Base-by-base conservation (phyloP, 1,284 basidiomycete genomes). In the Cystobasidium slooffiae region DNA sequence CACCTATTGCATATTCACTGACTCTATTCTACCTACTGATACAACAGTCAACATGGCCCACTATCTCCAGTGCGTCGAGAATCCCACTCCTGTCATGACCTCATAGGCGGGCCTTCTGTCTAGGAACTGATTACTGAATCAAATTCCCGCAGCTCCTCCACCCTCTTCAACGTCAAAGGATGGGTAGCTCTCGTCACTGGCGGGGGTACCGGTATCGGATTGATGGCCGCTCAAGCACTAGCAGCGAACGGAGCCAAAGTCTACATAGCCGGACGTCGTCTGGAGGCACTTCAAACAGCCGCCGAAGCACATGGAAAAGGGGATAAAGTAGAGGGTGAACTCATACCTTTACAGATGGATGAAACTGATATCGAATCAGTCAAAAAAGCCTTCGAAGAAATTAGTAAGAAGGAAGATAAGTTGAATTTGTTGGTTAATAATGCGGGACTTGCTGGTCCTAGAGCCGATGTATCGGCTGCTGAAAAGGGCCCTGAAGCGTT, bases 161-260 rank as follows among this genome's bases (percentile, higher is more conserved):
- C 72, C 37, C 72, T 74, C 66, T 74, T 74, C 53, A 73, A 56
- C 44, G 55, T 73, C 41, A 61, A 68, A 24, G 74, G 74, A 31
- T 75, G 62, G 49, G 49, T 39, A 51, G 58, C 49, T 20, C 66
- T 69, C 52, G 73, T 69, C 56, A 72, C 62, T 4, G 70, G 70
- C 24, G 64, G 91, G 6, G 91, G 90, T 31, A 91, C 90, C 0
- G 91, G 91, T 1, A 92, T 93, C 56, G 85, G 85, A 3, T 81
- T 89, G 75, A 89, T 90, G 87, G 91, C 91, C 73, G 85, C 91
- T 6, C 85, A 86, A 70, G 90, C 89, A 4, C 85, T 93, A n/a
- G 90, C 90, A 9, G 86, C 87, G 24, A 90, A 88, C 78, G 91
- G 91, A 1, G 91, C 91, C 18, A 90, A 88, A 76, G 91, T 93